Evolutionary conservation across 2,329 filamentous ascomycete genomes (phyloP).

Genomic region (Stemphylium lycopersici): DNA sequence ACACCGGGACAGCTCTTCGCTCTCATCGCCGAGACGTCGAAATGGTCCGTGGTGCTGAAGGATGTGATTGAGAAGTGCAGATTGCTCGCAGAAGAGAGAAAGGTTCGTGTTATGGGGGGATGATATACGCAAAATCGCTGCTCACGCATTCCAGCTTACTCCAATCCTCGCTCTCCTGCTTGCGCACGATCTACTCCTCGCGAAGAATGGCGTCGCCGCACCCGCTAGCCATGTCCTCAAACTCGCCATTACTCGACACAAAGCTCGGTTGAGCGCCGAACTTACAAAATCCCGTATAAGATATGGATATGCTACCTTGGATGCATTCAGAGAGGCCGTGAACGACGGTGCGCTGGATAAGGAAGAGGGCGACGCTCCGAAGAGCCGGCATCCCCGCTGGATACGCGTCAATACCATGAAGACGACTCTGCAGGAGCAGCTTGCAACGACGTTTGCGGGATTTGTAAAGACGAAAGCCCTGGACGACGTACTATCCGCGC

Average conservation of each 20-base stretch:
- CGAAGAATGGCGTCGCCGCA: constrained; percentile 82
- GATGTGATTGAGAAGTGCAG: constrained; percentile 86
- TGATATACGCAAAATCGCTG: background rate
- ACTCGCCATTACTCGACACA: constrained; percentile 78
- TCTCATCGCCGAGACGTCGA: constrained; percentile 81
- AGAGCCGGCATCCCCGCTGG: constrained; percentile 78
- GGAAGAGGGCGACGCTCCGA: constrained; percentile 51
- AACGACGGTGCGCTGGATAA: constrained; percentile 49
- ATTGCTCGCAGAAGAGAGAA: constrained; percentile 79
- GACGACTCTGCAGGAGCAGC: constrained; percentile 71
- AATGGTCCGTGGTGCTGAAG: constrained; percentile 86
- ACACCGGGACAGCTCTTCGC: constrained; percentile 84
- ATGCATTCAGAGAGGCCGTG: constrained; percentile 67
- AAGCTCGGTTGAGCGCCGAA: constrained; percentile 78
- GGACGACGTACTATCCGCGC: constrained; percentile 59
- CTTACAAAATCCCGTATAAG: constrained; percentile 79
- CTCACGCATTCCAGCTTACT: constrained; percentile 65
- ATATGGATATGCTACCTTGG: constrained; percentile 70
- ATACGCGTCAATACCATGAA: constrained; percentile 83
- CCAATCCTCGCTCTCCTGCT: constrained; percentile 81
- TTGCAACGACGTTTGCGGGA: constrained; percentile 73
- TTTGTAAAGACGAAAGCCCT: constrained; percentile 66
- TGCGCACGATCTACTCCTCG: constrained; percentile 82
- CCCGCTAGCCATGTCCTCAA: constrained; percentile 80
- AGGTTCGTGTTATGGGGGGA: constrained; percentile 60